Base-by-base conservation (phyloP, 2,329 filamentous ascomycete genomes). In the Monosporascus ibericus region DNA sequence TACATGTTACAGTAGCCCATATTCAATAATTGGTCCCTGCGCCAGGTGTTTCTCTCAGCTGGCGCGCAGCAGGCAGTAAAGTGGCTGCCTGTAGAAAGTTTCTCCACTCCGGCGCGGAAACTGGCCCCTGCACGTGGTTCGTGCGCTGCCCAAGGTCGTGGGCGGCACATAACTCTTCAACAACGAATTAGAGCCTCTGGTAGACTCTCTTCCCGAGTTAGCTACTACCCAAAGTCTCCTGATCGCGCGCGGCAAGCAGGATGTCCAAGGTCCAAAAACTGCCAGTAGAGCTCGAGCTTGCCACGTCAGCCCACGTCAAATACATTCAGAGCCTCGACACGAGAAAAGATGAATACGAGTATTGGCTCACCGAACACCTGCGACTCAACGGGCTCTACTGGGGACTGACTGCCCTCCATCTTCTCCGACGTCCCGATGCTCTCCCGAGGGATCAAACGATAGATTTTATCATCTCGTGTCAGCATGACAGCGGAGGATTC, bases 311-410 rank as follows among this genome's bases (percentile, higher is more conserved):
- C 22, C 94, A 99, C 70, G 90, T 97, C 63, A 84, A 85, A 67
- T 99, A 97, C 70, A 90, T 99, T 61, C 90, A 95, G 72, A 90
- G 87, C 65, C 80, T 99, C 61, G 91, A 99, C 71, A 91, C 87
- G 60, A 86, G 88, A 67, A 91, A 88, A 74, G 91, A 97, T 77
- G 90, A 96, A 72, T 85, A 96, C 63, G 91, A 96, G 70, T 99
- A 97, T 75, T 96, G 92, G 88, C 79, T 97, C 67, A 99, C 94
- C 15, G 92, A 99, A 72, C 94, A 99, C 69, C 79, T 99, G 60
- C 90, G 94, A 55, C 81, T 99, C 53, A 96, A 94, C 68, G 94
- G 94, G 44, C 82, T 99, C 47, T 99, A 99, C 72, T 99, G 94
- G 94, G 94, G 94, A 15, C 74, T 99, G 52, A 94, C 86, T 6